phyloP scores from a whole-genome alignment of 83 land plant genomes.

The Diphasiastrum complanatum region DNA sequence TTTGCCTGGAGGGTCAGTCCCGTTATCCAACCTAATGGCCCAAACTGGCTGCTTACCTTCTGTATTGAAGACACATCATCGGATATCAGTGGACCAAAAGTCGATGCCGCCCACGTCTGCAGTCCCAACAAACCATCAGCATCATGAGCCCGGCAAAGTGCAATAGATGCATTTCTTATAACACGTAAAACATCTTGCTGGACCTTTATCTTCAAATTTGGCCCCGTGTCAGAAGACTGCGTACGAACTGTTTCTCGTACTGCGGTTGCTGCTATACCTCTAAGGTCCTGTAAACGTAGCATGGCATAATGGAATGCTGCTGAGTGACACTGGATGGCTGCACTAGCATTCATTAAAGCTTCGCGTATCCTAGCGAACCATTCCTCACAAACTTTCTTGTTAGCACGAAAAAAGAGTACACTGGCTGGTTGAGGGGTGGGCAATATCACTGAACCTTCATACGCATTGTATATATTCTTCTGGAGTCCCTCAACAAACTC shows the following conservation, averaged over 20 bases:
- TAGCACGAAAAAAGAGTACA: constrained; percentile 77
- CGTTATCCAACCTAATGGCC: constrained; percentile 69
- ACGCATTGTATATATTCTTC: constrained; percentile 86
- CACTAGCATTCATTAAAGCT: constrained; percentile 89
- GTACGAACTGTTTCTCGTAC: constrained; percentile 42
- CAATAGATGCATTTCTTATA: constrained; percentile 57
- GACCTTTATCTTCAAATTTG: constrained; percentile 36
- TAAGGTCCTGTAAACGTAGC: constrained; percentile 66
- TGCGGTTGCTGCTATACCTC: constrained; percentile 41
- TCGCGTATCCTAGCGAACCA: constrained; percentile 98
- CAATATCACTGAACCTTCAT: constrained; percentile 77
- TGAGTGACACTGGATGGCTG: constrained; percentile 72
- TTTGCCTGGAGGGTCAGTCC: constrained; percentile 78
- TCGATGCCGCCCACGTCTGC: constrained; percentile 56
- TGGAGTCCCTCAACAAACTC: constrained; percentile 91
- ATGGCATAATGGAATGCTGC: constrained; percentile 64
- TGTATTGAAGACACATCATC: constrained; percentile 40
- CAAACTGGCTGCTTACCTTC: constrained; percentile 19
- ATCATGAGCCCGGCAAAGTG: constrained; percentile 66
- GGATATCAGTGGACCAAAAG: constrained; percentile 52
- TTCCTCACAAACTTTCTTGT: constrained; percentile 96
- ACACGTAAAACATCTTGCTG: constrained; percentile 53
- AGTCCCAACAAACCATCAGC: constrained; percentile 70
- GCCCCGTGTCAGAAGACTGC: constrained; percentile 39
- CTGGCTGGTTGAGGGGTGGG: constrained; percentile 51